phyloP scores from a whole-genome alignment of 2,329 filamentous ascomycete genomes.

The Clarireedia homoeocarpa region DNA sequence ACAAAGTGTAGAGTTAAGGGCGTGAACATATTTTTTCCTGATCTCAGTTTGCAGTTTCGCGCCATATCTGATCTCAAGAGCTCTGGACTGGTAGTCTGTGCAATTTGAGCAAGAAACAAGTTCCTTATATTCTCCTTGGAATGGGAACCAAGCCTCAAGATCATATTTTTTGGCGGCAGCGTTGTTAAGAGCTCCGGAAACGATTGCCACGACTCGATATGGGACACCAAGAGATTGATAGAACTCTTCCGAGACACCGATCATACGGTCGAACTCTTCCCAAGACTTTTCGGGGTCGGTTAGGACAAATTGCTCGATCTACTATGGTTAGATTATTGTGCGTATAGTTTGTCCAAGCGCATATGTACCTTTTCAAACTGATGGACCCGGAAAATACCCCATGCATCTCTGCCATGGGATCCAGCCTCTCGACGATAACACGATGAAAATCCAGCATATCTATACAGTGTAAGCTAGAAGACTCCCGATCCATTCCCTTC shows the following conservation, averaged over 20 bases:
- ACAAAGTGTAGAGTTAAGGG: conserved; percentile 81
- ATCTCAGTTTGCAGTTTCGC: conserved; percentile 76
- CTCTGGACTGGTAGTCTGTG: conserved; percentile 92
- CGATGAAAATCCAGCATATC: conserved; percentile 81
- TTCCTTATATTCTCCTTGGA: conserved; percentile 97
- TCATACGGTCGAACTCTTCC: conserved; percentile 93
- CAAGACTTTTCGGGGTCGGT: conserved; percentile 86
- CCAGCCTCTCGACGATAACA: conserved; percentile 96
- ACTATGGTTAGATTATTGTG: conserved; percentile 29
- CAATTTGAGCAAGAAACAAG: conserved; percentile 97
- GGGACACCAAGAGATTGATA: conserved; percentile 85
- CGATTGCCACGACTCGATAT: conserved; percentile 88
- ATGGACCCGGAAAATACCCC: conserved; percentile 97
- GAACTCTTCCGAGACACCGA: conserved; percentile 83
- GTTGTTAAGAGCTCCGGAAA: conserved; percentile 92
- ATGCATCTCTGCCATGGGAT: conserved; percentile 84
- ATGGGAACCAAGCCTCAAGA: conserved; percentile 93
- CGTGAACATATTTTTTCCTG: conserved; percentile 92
- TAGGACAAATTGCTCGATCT: conserved; percentile 71
- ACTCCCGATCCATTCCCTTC: background rate
- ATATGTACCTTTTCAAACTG: conserved; percentile 79
- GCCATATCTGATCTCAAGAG: conserved; percentile 87
- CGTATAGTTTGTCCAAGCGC: conserved; percentile 11
- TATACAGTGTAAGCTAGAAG: conserved; percentile 18
- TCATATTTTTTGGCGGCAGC: conserved; percentile 89